Percentiles rank a stretch among this genome's conserved stretches.
Conservation (phyloP, 2,329 filamentous ascomycete species). For the Mollisiaceae sp. region DNA sequence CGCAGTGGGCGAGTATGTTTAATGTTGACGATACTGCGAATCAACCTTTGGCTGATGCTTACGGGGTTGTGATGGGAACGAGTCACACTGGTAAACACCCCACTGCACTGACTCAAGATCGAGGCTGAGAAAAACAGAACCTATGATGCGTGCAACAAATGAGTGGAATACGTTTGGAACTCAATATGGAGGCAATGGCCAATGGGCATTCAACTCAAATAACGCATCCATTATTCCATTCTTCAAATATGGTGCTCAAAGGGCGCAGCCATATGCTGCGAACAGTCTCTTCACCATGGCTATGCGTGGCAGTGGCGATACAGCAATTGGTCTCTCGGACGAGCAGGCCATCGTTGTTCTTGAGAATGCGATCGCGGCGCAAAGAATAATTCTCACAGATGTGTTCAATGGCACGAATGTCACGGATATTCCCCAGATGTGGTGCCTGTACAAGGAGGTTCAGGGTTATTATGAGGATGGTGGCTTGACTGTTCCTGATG, state of each 20-base stretch:
- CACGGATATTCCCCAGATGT: slow-evolving; percentile 65
- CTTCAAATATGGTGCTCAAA: slow-evolving; percentile 68
- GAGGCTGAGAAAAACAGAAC: slow-evolving; percentile 54
- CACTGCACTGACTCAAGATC: not conserved
- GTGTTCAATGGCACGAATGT: slow-evolving; percentile 55
- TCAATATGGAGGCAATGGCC: slow-evolving; percentile 51
- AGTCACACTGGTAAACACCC: slow-evolving; percentile 58
- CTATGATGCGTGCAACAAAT: slow-evolving; percentile 67
- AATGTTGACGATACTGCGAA: slow-evolving; percentile 72
- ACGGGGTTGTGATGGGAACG: slow-evolving; percentile 73
- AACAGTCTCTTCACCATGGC: slow-evolving; percentile 69
- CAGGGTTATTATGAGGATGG: slow-evolving; percentile 66
- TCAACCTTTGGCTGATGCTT: slow-evolving; percentile 74
- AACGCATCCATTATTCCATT: slow-evolving; percentile 71
- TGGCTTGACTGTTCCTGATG: slow-evolving; percentile 67
- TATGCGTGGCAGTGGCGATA: slow-evolving; percentile 75
- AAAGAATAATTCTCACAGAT: slow-evolving; percentile 61
- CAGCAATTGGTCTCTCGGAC: slow-evolving; percentile 60
- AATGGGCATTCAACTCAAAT: slow-evolving; percentile 74
- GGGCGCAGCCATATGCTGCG: slow-evolving; percentile 69
- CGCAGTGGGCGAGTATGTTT: slow-evolving; percentile 74
- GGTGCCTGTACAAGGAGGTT: slow-evolving; percentile 78
- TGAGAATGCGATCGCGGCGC: slow-evolving; percentile 63
- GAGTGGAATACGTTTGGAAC: slow-evolving; percentile 53
- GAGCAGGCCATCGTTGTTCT: slow-evolving; percentile 61